phyloP scores from a whole-genome alignment of 164 flowering plant species.

The Amborella trichopoda region DNA sequence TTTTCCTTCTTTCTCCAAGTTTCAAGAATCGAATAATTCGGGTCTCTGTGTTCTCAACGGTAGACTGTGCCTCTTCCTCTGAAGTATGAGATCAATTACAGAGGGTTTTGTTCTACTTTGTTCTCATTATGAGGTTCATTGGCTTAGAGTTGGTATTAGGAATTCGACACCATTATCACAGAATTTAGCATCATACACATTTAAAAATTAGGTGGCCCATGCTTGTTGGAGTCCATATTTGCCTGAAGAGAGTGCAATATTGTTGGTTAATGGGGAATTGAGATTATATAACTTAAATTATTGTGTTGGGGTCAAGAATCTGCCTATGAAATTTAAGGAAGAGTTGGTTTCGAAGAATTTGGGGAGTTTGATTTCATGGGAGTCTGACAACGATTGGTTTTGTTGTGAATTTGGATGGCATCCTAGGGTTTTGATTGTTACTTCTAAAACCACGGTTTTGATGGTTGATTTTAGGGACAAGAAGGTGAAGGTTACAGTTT shows the following conservation, averaged over 20 bases:
- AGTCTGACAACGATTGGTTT: constrained; percentile 30
- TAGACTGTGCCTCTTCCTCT: no score
- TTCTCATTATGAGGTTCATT: constrained; percentile 47
- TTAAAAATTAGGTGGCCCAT: constrained; percentile 25
- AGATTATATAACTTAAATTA: constrained; percentile 49
- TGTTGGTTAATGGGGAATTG: constrained; percentile 53
- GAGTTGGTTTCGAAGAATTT: constrained; percentile 15
- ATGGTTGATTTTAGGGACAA: constrained; percentile 45
- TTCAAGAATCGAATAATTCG: no score
- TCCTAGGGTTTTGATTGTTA: constrained; percentile 52
- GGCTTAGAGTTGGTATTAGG: constrained; percentile 34
- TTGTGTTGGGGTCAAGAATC: neutral
- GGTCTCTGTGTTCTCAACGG: no score
- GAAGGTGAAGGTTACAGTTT: constrained; percentile 18
- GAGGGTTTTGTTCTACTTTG: no score
- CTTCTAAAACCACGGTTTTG: constrained; percentile 35
- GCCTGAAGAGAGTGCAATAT: constrained; percentile 40
- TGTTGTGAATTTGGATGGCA: constrained; percentile 77
- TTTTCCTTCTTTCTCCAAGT: no score
- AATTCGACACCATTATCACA: constrained; percentile 17
- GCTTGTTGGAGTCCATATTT: constrained; percentile 78
- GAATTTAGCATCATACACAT: constrained; percentile 24
- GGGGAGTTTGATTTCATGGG: neutral
- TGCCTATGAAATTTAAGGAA: constrained; percentile 17
- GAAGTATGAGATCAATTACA: no score